Evolutionary conservation across 1,284 basidiomycete genomes (phyloP).

Genomic region (Malassezia globosa): DNA sequence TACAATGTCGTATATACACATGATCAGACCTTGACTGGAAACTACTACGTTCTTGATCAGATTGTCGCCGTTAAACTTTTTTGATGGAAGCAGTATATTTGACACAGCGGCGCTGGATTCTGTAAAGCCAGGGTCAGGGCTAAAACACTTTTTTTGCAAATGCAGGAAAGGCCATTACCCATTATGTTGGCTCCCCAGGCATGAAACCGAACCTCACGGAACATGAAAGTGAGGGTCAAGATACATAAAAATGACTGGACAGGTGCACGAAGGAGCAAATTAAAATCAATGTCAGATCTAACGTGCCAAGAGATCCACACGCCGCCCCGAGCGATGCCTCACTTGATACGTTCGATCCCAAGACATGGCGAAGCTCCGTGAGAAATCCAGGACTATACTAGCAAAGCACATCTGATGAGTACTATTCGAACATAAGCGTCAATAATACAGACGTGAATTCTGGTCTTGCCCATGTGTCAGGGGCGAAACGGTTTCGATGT

Average conservation of each 20-base stretch:
- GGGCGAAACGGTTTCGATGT: constrained; percentile 25
- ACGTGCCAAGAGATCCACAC: too few relatives aligned
- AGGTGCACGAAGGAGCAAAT: not conserved
- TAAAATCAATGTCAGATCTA: too few relatives aligned
- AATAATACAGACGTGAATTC: constrained; percentile 18
- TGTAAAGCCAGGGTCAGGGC: constrained; percentile 32
- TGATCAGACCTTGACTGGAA: constrained; percentile 28
- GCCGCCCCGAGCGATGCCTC: too few relatives aligned
- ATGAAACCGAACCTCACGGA: constrained; percentile 21
- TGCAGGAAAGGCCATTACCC: constrained; percentile 21
- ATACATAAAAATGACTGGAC: constrained; percentile 19
- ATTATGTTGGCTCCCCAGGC: constrained; percentile 20
- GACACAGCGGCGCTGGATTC: constrained; percentile 26
- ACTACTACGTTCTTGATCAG: constrained; percentile 36
- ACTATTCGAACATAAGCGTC: constrained; percentile 25
- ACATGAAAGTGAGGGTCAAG: constrained; percentile 23
- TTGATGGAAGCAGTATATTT: constrained; percentile 21
- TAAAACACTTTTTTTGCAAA: constrained; percentile 22
- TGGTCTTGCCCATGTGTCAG: constrained; percentile 19
- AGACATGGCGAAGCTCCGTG: constrained; percentile 16
- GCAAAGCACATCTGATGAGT: constrained; percentile 16
- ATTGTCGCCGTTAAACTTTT: constrained; percentile 28
- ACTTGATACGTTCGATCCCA: too few relatives aligned
- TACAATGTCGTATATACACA: constrained; percentile 32
- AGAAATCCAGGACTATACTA: constrained; percentile 8